A percentile compares a stretch with the other conserved stretches of the same genome.
Evolutionary conservation across 495 filamentous ascomycete genomes (phyloP).

Genomic region (Penicillium longicatenatum): DNA sequence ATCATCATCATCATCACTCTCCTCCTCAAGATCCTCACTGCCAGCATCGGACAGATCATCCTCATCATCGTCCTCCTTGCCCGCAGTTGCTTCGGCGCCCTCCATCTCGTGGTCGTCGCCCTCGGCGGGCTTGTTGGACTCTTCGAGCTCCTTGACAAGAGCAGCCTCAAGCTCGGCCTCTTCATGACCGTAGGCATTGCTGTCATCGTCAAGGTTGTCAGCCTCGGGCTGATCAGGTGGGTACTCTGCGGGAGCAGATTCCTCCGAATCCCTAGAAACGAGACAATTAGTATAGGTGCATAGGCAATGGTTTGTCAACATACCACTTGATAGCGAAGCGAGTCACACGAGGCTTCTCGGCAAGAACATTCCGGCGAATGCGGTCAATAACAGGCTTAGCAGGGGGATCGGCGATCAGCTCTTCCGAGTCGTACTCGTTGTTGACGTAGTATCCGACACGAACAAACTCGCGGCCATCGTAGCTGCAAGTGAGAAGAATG

Average conservation of each 20-base stretch:
- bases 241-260: constrained; percentile 92
- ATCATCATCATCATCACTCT: constrained; percentile 88
- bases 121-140: constrained; percentile 51
- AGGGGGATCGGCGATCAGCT: constrained; percentile 83
- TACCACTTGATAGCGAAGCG: constrained; percentile 99
- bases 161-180: constrained; percentile 55
- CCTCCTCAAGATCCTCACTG: constrained; percentile 94
- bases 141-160: constrained; percentile 59
- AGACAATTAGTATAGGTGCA: not conserved
- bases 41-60: constrained; percentile 82
- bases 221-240: constrained; percentile 97
- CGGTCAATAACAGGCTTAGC: constrained; percentile 89
- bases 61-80: constrained; percentile 68
- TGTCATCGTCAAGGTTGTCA: constrained; percentile 82
- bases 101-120: constrained; percentile 83
- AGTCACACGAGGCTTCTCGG: constrained; percentile 96
- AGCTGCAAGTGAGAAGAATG: constrained; percentile 93
- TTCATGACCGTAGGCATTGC: constrained; percentile 82
- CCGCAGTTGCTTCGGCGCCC: constrained; percentile 60
- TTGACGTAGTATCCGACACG: constrained; percentile 99
- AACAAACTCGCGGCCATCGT: constrained; percentile 95
- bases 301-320: constrained; percentile 18
- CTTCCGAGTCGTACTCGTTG: constrained; percentile 95
- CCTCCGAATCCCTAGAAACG: constrained; percentile 81
- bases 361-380: constrained; percentile 86